Base-by-base conservation (phyloP, 352 stramenopile species). In the Globisporangium orthogonon region DNA sequence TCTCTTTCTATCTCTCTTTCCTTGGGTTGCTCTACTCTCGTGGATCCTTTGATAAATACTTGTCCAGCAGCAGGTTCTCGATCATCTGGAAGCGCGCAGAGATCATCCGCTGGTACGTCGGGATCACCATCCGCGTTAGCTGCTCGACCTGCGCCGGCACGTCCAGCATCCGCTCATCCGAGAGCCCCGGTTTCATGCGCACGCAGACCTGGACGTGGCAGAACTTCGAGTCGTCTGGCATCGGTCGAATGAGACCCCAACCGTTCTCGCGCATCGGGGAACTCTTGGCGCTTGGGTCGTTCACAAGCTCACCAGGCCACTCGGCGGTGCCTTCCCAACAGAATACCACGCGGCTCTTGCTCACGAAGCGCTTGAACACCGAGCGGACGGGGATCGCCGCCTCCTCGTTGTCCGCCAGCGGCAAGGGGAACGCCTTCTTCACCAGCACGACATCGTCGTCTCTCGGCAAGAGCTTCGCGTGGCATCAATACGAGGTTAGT, bases 11-110 rank as follows among this genome's bases (percentile, higher is more conserved):
- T 40, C 7, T 37, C 31, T 37, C 4, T 40, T 13, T 5, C 35
- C 13, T n/a, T n/a, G n/a, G n/a, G 35, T 40, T 40, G 35, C 35
- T 40, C 35, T 40, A 40, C 35, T 3, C 4, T 10, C 35, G 35
- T 7, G 31, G 31, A 15, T 17, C 13, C 23, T 15, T 14, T 28
- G 30, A 50, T 31, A 50, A 41, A 37, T 41, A 44, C 43, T 49
- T 43, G 46, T 66, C 60, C 7, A 66, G 11, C 7, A 63, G 39
- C 28, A 55, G 3, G 37, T 66, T 66, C 55, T 66, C 60, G 35
- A 66, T 37, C 35, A 66, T 52, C 39, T 66, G 60, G 18, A 62
- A 54, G 18, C 46, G 46, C 17, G 41, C 5, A 6, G 15, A 7
- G 7, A 66, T 54, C 43, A 66, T 43, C 0, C 44, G 15, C 37